These are phyloP conservation scores for Solanum medicagineum DNA, from an alignment of 257 asterid genomes.

Conservation along the genomic window DNA sequence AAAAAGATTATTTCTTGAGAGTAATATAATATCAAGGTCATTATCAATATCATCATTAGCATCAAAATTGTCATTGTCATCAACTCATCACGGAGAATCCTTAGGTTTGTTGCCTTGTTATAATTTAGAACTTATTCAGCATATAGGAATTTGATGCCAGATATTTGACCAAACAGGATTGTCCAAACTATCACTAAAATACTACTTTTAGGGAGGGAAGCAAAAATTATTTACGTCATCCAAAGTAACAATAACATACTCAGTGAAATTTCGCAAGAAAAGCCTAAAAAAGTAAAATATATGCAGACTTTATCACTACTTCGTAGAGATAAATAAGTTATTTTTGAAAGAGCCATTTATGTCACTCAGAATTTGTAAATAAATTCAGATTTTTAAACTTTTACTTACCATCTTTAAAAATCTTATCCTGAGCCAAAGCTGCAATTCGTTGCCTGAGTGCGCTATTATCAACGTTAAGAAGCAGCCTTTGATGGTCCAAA, in stretches of 20 bases:
- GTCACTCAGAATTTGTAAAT: accelerated
- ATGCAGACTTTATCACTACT: too few species aligned
- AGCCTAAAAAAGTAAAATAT: too few species aligned
- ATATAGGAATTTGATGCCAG: background rate
- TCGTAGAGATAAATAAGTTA: too few species aligned
- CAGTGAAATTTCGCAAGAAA: too few species aligned
- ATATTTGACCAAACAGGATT: background rate
- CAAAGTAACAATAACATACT: too few species aligned
- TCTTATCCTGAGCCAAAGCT: constrained; percentile 89
- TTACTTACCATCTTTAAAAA: constrained; percentile 91
- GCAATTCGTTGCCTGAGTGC: constrained; percentile 88
- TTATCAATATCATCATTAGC: background rate
- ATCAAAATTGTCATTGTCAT: background rate
- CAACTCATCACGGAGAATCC: background rate
- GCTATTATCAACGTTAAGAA: constrained; percentile 76
- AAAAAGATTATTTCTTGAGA: too few species aligned
- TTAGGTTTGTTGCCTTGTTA: background rate
- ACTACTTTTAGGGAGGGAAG: background rate
- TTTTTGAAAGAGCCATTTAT: too few species aligned
- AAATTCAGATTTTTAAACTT: background rate
- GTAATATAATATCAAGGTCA: background rate
- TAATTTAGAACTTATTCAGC: background rate
- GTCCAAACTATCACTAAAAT: too few species aligned
- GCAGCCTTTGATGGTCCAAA: constrained; percentile 79
- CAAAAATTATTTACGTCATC: background rate